These are phyloP conservation scores for Cercospora canescens DNA, from an alignment of 2,329 filamentous ascomycete species.

Conservation along the genomic window DNA sequence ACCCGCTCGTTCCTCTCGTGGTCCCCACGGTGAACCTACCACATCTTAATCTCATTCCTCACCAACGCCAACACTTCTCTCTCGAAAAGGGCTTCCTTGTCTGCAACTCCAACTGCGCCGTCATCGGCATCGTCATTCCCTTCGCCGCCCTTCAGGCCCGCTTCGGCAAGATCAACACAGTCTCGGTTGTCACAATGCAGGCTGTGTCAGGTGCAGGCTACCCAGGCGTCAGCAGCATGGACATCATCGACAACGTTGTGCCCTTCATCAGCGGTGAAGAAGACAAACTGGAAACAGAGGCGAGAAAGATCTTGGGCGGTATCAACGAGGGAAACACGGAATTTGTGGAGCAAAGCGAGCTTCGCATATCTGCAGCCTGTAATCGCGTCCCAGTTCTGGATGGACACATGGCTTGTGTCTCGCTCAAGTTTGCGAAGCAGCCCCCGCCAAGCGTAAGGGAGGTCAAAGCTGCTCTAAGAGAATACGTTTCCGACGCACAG, in stretches of 20 bases:
- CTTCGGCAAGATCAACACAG: conserved; percentile 74
- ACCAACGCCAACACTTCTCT: conserved; percentile 73
- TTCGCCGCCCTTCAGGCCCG: conserved; percentile 84
- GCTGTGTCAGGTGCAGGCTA: conserved; percentile 92
- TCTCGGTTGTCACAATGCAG: conserved; percentile 92
- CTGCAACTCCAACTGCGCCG: conserved; percentile 97
- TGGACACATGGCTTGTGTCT: conserved; percentile 93
- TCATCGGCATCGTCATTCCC: conserved; percentile 93
- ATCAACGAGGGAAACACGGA: conserved; percentile 71
- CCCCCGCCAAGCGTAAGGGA: conserved; percentile 73
- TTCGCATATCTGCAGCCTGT: conserved; percentile 83
- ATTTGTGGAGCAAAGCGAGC: conserved; percentile 71
- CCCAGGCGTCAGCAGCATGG: conserved; percentile 88
- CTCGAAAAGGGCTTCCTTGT: conserved; percentile 87
- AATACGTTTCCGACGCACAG: conserved; percentile 81
- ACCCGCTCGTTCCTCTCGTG: conserved; percentile 87
- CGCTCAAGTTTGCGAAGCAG: conserved; percentile 74
- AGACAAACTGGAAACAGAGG: conserved; percentile 93
- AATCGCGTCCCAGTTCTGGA: conserved; percentile 94
- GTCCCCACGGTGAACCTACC: conserved; percentile 92
- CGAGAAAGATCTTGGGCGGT: conserved; percentile 85
- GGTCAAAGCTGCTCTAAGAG: conserved; percentile 75
- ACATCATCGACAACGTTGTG: conserved; percentile 93
- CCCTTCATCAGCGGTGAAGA: conserved; percentile 93
- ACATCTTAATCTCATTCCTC: conserved; percentile 84